phyloP scores from a whole-genome alignment of 2,329 filamentous ascomycete species.

The Arthrobotrys entomopaga region DNA sequence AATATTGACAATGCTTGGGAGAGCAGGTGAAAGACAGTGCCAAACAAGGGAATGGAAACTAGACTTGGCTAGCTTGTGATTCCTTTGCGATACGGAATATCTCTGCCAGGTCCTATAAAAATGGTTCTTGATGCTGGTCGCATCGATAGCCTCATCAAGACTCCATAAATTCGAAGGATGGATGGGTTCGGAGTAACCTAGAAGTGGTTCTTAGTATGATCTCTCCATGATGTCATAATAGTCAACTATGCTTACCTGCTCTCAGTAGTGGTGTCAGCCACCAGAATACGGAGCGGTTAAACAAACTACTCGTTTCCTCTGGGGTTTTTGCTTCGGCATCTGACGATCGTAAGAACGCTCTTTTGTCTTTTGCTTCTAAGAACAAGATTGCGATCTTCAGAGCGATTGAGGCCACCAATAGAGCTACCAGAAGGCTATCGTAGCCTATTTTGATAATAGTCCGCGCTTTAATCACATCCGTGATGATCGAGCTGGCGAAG shows the following conservation, averaged over 20 bases:
- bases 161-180: constrained; percentile 4
- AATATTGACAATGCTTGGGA: constrained; percentile 58
- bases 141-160: constrained; percentile 11
- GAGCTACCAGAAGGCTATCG: constrained; percentile 1
- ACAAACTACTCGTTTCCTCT: constrained; percentile 61
- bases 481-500: not conserved
- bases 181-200: constrained; percentile 12
- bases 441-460: constrained; percentile 2
- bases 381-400: not conserved
- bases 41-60: constrained; percentile 11
- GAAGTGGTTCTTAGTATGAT: not conserved
- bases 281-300: constrained; percentile 61
- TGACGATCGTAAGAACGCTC: constrained; percentile 6
- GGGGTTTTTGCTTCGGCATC: constrained; percentile 55
- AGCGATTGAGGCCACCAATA: constrained; percentile 14
- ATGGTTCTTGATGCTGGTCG: not conserved
- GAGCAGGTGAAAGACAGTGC: constrained; percentile 27
- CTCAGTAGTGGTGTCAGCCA: constrained; percentile 61
- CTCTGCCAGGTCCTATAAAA: constrained; percentile 29
- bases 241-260: constrained; percentile 2
- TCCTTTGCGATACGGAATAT: constrained; percentile 10
- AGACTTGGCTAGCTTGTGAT: constrained; percentile 1
- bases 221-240: too few relatives aligned
- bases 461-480: constrained; percentile 4
- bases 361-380: constrained; percentile 16